Conservation (phyloP, 169 alveolate genomes). For the Amoebophrya sp. region DNA sequence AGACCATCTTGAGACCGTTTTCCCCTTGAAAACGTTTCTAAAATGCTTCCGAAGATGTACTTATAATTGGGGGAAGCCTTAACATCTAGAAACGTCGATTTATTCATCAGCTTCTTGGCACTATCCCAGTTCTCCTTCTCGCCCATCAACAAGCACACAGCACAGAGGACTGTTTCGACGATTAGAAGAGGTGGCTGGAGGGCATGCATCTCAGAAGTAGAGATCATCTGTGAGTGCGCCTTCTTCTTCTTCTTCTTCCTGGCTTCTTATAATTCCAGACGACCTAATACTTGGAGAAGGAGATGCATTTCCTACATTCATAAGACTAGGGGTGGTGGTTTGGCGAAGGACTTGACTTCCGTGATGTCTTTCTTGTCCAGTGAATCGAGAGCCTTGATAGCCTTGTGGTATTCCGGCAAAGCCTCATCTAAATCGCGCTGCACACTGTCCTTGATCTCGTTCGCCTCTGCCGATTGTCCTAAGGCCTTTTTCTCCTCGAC, state of each 20-base stretch:
- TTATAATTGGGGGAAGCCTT: too few species aligned
- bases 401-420: constrained; percentile 75
- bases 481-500: constrained; percentile 56
- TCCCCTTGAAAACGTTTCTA: too few species aligned
- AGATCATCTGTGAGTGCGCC: too few species aligned
- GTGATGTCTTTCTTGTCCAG: constrained; percentile 75
- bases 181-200: too few species aligned
- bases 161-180: constrained; percentile 63
- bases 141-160: constrained; percentile 73
- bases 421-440: constrained; percentile 47
- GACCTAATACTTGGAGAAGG: not conserved
- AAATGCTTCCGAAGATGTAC: too few species aligned
- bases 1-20: too few species aligned
- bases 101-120: constrained; percentile 75
- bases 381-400: constrained; percentile 76
- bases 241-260: too few species aligned
- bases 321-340: constrained; percentile 75
- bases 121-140: constrained; percentile 78
- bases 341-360: constrained; percentile 68
- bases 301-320: not conserved
- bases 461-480: constrained; percentile 70
- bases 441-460: constrained; percentile 58
- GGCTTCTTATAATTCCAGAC: not conserved
- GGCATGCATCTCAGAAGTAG: too few species aligned
- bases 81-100: constrained; percentile 67